Base-by-base conservation (phyloP, 345 rosid species). In the Salix exigua region DNA sequence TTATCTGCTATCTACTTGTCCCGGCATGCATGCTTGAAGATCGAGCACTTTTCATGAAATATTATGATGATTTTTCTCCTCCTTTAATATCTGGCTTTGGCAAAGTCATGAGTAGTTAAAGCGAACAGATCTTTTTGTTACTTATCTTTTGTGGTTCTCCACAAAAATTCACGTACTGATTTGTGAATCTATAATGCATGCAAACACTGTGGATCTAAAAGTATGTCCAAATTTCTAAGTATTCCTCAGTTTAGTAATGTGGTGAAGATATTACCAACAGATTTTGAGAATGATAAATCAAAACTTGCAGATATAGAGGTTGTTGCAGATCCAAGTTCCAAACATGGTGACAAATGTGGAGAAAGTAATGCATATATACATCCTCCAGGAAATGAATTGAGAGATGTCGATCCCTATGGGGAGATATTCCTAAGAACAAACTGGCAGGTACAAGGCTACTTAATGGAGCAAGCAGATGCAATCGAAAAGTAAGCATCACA, bases 381-480 rank as follows among this genome's bases (percentile, higher is more conserved):
- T 81, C 77, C 86, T 68, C 81, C 85, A 50, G 77, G 82, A 50
- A 86, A 84, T 82, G 80, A 80, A 66, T 51, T 77, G 48, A 71
- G 73, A 60, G 85, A 85, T 72, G 67, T 72, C 40, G 87, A 84
- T 72, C 71, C 79, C 28, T 82, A 73, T 78, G 84, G 80, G 14
- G 89, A 91, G 65, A 80, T 82, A 73, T 96, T 91, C 83, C 83
- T 93, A 60, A 87, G 93, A 37, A 85, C 98, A 73, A 91, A 86
- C 71, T 87, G 86, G 89, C 99, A 92, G 84, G 88, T 93, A 74
- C 98, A 93, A 78, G 97, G 97, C 38, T 93, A 86, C 89, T 85
- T 93, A 82, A 85, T 85, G 88, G 92, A 91, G 81, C 96, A 93
- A 83, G 93, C 96, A 65, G 93, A 93, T 80, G 90, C 90, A 71